Percentiles rank a stretch among this genome's conserved stretches.
phyloP scores from a whole-genome alignment of 2,329 filamentous ascomycete species.

The Calonectria montana region DNA sequence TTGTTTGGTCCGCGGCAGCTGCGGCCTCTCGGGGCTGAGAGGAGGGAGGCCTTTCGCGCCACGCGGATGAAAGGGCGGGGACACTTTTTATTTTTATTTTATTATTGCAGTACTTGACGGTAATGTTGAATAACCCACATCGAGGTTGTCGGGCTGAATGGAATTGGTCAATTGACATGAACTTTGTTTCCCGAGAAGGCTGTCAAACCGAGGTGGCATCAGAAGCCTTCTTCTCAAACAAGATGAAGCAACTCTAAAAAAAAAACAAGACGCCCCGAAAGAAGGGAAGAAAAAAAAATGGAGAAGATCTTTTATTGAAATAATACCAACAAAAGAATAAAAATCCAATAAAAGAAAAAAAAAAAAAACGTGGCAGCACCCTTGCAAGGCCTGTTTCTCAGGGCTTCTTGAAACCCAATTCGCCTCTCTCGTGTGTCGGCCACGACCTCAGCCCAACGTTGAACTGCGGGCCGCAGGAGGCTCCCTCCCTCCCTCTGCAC shows the following conservation, averaged over 20 bases:
- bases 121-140: not conserved
- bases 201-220: slow-evolving; percentile 1
- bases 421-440: not conserved
- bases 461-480: not conserved
- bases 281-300: not conserved
- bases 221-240: not conserved
- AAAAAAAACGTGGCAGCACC: not conserved
- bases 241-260: slow-evolving; percentile 5
- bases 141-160: not conserved
- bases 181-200: not conserved
- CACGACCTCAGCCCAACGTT: not conserved
- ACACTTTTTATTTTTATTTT: too few species aligned
- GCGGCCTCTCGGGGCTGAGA: not conserved
- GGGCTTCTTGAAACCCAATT: not conserved
- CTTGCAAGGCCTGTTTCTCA: not conserved
- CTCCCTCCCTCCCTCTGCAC: not conserved
- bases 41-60: not conserved
- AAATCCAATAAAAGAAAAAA: not conserved
- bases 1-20: slow-evolving; percentile 3
- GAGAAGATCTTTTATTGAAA: not conserved
- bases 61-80: not conserved
- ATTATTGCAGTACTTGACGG: not conserved
- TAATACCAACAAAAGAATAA: not conserved
- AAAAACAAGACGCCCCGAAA: not conserved
- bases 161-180: not conserved